These are phyloP conservation scores for Mortierella sp. DNA, from an alignment of 371 early-diverging fungal species.

Conservation along the genomic window DNA sequence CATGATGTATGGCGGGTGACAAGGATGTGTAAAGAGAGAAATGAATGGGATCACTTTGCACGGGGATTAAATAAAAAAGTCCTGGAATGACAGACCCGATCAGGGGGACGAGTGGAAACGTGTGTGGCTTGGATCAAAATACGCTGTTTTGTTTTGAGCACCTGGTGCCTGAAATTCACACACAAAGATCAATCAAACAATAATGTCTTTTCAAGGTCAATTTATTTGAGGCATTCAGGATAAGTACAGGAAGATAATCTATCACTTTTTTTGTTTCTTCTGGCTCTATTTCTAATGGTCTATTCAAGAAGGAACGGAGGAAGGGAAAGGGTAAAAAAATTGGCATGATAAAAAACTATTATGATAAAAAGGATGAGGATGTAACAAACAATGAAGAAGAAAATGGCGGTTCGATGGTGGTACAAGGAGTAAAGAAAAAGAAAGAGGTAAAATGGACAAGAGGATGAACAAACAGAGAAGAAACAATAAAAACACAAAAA, in stretches of 20 bases:
- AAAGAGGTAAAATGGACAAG: slow-evolving; percentile 12
- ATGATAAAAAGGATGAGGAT: neutral
- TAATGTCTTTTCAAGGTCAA: neutral
- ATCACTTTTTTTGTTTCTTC: neutral
- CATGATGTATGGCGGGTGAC: slow-evolving; percentile 18
- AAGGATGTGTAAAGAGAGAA: neutral
- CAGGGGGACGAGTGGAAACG: neutral
- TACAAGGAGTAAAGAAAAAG: slow-evolving; percentile 28
- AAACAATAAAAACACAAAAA: slow-evolving; percentile 12
- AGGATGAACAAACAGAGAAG: slow-evolving; percentile 2
- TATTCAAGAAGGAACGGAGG: neutral
- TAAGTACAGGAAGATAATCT: neutral
- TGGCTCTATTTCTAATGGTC: slow-evolving; percentile 2
- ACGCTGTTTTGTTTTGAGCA: neutral
- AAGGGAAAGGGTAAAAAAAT: too few relatives aligned
- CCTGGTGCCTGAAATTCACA: neutral
- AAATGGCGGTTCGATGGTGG: slow-evolving; percentile 19
- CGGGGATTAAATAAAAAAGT: too few relatives aligned
- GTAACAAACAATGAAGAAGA: neutral
- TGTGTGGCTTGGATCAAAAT: neutral
- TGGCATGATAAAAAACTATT: slow-evolving; percentile 6
- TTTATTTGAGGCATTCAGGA: slow-evolving; percentile 7
- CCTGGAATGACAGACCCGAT: neutral
- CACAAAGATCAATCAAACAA: neutral
- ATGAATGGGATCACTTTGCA: neutral